These are phyloP conservation scores for Lupinus albus DNA, from an alignment of 306 rosid species.

Conservation along the genomic window DNA sequence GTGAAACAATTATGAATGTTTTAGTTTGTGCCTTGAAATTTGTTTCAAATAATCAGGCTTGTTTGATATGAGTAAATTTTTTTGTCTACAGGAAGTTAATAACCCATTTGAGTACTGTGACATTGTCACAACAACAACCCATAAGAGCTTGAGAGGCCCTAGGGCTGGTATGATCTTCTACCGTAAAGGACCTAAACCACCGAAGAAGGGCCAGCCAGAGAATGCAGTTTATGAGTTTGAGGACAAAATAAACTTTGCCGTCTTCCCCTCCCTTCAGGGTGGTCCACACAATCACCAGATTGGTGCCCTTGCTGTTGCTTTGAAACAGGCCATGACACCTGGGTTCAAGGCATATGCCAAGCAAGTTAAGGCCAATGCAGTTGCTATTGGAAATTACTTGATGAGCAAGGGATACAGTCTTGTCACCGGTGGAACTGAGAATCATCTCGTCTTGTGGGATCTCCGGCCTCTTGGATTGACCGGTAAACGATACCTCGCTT, in stretches of 20 bases:
- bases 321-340: conserved; percentile 72
- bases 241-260: conserved; percentile 92
- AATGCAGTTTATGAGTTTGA: conserved; percentile 81
- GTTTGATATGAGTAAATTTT: neutral
- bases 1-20: neutral
- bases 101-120: conserved; percentile 86
- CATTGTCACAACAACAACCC: conserved; percentile 90
- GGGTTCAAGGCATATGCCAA: conserved; percentile 89
- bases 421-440: conserved; percentile 95
- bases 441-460: conserved; percentile 98
- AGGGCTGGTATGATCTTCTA: conserved; percentile 97
- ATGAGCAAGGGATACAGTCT: conserved; percentile 81
- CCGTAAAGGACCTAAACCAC: conserved; percentile 87
- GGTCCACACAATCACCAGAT: conserved; percentile 99
- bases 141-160: conserved; percentile 94
- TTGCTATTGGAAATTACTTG: conserved; percentile 80
- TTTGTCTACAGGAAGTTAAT: conserved; percentile 67
- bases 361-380: conserved; percentile 96
- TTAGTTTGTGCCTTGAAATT: neutral
- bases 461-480: conserved; percentile 97
- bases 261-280: conserved; percentile 95
- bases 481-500: too few relatives aligned
- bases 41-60: neutral
- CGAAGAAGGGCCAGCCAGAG: conserved; percentile 96
- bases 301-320: conserved; percentile 92